Evolutionary conservation across 768 basidiomycete species (phyloP).

Genomic region (Piloderma croceum): DNA sequence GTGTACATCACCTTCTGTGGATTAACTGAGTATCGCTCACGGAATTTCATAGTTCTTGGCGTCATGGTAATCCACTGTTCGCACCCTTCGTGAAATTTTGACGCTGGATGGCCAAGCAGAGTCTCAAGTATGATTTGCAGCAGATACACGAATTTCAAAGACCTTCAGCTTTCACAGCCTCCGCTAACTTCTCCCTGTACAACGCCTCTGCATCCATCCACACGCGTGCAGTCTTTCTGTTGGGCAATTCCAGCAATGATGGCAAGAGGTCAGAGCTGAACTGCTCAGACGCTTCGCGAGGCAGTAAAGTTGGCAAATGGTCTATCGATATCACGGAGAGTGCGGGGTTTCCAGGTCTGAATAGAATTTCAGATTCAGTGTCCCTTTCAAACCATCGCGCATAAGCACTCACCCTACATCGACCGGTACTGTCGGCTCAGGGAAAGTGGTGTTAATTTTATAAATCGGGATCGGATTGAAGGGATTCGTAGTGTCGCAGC

Average conservation of each 20-base stretch:
- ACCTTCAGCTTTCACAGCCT: slow-evolving; percentile 36
- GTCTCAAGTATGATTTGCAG: no score
- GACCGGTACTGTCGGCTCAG: slow-evolving; percentile 85
- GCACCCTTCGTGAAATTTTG: no score
- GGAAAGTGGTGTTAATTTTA: slow-evolving; percentile 87
- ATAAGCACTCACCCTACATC: slow-evolving; percentile 60
- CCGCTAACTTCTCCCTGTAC: slow-evolving; percentile 62
- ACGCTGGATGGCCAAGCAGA: no score
- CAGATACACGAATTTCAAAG: slow-evolving; percentile 14
- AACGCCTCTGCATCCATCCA: slow-evolving; percentile 87
- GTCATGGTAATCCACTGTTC: no score
- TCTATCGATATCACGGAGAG: slow-evolving; percentile 92
- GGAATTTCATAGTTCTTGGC: no score
- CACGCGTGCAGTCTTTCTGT: slow-evolving; percentile 60
- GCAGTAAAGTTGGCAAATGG: slow-evolving; percentile 91
- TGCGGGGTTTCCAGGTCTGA: slow-evolving; percentile 56
- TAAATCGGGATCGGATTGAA: slow-evolving; percentile 98
- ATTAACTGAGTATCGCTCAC: no score
- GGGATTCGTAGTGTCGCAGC: slow-evolving; percentile 98
- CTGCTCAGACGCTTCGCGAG: slow-evolving; percentile 94
- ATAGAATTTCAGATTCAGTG: slow-evolving; percentile 11
- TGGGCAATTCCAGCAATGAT: slow-evolving; percentile 72
- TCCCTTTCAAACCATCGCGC: slow-evolving; percentile 3
- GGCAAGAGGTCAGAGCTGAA: slow-evolving; percentile 87
- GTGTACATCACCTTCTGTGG: no score